Evolutionary conservation across 2,329 filamentous ascomycete genomes (phyloP).

Genomic region (Paraphaeosphaeria sporulosa): DNA sequence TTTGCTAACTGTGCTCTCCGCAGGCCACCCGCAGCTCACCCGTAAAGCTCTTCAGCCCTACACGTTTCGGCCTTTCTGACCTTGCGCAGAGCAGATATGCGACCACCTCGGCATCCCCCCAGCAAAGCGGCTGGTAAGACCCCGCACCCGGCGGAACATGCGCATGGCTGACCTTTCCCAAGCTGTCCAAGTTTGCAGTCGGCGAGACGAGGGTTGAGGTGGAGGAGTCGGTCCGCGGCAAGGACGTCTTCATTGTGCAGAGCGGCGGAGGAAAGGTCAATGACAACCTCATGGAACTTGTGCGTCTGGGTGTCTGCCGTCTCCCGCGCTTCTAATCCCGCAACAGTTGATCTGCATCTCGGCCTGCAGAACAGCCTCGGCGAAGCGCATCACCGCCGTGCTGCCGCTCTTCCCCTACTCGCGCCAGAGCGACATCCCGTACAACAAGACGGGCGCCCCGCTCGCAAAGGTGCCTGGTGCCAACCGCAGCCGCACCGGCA

Average conservation of each 20-base stretch:
- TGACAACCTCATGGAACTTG: constrained; percentile 85
- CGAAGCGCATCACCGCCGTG: constrained; percentile 90
- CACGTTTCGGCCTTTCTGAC: constrained; percentile 19
- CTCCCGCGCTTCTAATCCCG: constrained; percentile 35
- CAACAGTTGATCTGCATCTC: constrained; percentile 86
- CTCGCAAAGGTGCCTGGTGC: constrained; percentile 70
- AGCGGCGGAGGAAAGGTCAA: constrained; percentile 92
- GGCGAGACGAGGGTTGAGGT: constrained; percentile 97
- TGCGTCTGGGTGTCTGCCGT: constrained; percentile 34
- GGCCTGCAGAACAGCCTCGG: constrained; percentile 95
- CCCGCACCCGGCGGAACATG: background rate
- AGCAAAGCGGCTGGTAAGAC: constrained; percentile 71
- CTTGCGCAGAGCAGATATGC: constrained; percentile 69
- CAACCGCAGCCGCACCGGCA: constrained; percentile 54
- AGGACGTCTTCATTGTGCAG: constrained; percentile 97
- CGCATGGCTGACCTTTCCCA: constrained; percentile 11
- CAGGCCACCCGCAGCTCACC: constrained; percentile 21
- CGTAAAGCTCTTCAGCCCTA: constrained; percentile 8
- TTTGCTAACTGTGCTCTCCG: constrained; percentile 9
- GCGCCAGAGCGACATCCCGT: constrained; percentile 92
- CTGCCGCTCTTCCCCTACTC: constrained; percentile 97
- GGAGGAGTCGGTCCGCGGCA: constrained; percentile 92
- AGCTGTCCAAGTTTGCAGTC: constrained; percentile 87
- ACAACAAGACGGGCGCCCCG: constrained; percentile 93
- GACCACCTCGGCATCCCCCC: constrained; percentile 86